Percentiles rank a stretch among this genome's conserved stretches.
phyloP scores from a whole-genome alignment of 306 rosid genomes.

The Hippophae tibetana region DNA sequence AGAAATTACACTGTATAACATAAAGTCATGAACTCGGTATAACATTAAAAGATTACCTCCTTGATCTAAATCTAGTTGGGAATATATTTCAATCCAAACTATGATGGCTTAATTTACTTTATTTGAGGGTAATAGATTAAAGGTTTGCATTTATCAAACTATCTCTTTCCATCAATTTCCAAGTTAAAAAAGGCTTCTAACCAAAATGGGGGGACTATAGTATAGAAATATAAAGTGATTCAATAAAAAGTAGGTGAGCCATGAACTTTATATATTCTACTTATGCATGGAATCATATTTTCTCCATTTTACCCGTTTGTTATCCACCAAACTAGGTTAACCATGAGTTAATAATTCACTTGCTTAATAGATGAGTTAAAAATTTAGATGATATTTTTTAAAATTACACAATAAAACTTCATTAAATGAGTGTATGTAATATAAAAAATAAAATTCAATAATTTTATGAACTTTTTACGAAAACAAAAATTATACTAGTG shows the following conservation, averaged over 20 bases:
- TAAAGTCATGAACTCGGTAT: conserved; percentile 43
- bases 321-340: too few species aligned
- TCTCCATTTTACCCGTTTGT: too few species aligned
- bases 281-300: too few species aligned
- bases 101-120: conserved; percentile 48
- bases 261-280: conserved; percentile 9
- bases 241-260: conserved; percentile 12
- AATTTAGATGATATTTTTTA: too few species aligned
- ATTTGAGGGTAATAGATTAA: conserved; percentile 24
- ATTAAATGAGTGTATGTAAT: too few species aligned
- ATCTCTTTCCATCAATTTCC: conserved; percentile 65
- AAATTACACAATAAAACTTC: too few species aligned
- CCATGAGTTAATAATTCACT: too few species aligned
- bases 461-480: too few species aligned
- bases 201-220: conserved; percentile 32
- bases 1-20: conserved; percentile 23
- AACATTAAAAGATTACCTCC: conserved; percentile 26
- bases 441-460: too few species aligned
- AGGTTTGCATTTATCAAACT: conserved; percentile 25
- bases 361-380: too few species aligned
- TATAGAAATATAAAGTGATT: conserved; percentile 29
- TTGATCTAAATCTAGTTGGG: conserved; percentile 32
- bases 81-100: conserved; percentile 52
- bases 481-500: too few species aligned
- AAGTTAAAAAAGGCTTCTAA: conserved; percentile 68